Percentiles rank a stretch among this genome's conserved stretches.
These are phyloP conservation scores for Raffaelea deltoideospora DNA, from an alignment of 2,329 filamentous ascomycete species.

Conservation along the genomic window DNA sequence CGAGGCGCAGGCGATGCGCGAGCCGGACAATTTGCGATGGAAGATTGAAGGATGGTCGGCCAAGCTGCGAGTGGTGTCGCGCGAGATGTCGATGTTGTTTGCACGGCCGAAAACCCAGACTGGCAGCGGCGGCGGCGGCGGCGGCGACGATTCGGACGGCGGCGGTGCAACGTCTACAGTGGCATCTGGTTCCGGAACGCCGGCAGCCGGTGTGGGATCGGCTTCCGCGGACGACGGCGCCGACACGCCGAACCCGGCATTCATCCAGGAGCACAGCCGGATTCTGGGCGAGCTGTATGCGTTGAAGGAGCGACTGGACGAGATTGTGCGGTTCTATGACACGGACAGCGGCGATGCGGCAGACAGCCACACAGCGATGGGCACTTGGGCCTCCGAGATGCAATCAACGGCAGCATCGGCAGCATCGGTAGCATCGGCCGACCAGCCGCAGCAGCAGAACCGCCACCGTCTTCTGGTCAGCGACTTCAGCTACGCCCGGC, in stretches of 20 bases:
- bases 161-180: too few relatives aligned
- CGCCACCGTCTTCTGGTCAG: conserved; percentile 31
- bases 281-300: conserved; percentile 29
- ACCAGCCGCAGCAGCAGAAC: neutral
- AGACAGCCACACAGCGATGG: neutral
- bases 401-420: neutral
- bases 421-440: conserved; percentile 23
- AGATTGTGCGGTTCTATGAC: conserved; percentile 1
- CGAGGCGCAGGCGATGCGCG: conserved; percentile 36
- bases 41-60: conserved; percentile 54
- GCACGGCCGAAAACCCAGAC: conserved; percentile 47
- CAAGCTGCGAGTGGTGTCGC: conserved; percentile 54
- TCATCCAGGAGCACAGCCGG: conserved; percentile 42
- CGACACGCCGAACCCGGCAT: conserved; percentile 44
- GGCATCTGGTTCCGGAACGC: too few relatives aligned
- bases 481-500: conserved; percentile 40
- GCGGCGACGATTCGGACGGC: neutral
- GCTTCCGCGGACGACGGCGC: conserved; percentile 2
- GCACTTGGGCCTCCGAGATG: too few relatives aligned
- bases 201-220: too few relatives aligned
- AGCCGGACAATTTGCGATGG: conserved; percentile 49
- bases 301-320: conserved; percentile 32
- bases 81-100: conserved; percentile 68
- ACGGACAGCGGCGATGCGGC: neutral
- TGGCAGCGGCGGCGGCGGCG: conserved; percentile 41